Conservation (phyloP, 208 protist genomes). For the Crithidia fasciculata region DNA sequence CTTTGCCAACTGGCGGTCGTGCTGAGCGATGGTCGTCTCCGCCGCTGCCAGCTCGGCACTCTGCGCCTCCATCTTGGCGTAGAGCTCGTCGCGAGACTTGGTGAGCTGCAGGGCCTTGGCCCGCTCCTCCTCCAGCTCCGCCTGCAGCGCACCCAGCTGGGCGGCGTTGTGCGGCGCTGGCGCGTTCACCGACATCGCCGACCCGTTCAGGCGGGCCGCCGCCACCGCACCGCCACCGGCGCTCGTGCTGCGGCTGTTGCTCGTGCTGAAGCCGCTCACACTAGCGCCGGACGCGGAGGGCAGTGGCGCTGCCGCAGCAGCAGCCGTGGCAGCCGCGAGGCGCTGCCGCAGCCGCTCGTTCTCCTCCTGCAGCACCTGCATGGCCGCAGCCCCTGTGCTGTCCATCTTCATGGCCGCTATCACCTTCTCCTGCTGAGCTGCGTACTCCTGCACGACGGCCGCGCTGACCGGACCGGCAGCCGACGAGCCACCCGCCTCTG, state of each 20-base stretch:
- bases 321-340: constrained; percentile 8
- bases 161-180: neutral
- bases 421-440: constrained; percentile 42
- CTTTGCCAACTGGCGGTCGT: constrained; percentile 57
- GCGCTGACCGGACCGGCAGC: neutral
- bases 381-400: constrained; percentile 43
- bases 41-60: constrained; percentile 47
- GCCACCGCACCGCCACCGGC: constrained; percentile 6
- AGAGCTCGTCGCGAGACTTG: constrained; percentile 44
- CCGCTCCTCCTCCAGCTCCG: constrained; percentile 64
- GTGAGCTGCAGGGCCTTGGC: constrained; percentile 36
- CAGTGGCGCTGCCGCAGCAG: neutral
- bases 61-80: constrained; percentile 62
- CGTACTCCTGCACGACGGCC: constrained; percentile 26
- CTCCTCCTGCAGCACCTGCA: constrained; percentile 49
- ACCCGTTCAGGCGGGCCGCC: neutral
- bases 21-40: constrained; percentile 45
- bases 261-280: neutral
- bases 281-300: neutral
- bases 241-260: constrained; percentile 7
- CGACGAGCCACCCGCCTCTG: neutral
- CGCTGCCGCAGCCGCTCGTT: constrained; percentile 46
- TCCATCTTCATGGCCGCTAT: constrained; percentile 59
- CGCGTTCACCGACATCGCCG: neutral
- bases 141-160: constrained; percentile 35